phyloP scores from a whole-genome alignment of 805 yeast species.

The Cyberlindnera mrakii region DNA sequence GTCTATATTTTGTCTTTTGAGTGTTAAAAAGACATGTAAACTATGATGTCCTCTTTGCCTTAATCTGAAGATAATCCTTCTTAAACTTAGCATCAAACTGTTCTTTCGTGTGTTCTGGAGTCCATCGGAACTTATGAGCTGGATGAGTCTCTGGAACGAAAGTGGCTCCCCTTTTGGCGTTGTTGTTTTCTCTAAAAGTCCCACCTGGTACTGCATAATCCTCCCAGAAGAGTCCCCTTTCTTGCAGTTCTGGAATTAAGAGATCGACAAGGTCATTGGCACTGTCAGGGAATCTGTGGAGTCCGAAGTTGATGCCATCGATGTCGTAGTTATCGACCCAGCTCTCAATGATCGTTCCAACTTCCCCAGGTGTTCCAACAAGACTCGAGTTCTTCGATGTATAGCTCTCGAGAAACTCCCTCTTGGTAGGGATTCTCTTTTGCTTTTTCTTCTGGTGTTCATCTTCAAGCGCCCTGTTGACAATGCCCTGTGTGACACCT shows the following conservation, averaged over 20 bases:
- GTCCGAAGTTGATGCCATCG: constrained; percentile 37
- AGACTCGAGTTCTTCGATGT: constrained; percentile 14
- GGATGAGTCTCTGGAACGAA: constrained; percentile 16
- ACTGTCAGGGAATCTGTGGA: constrained; percentile 33
- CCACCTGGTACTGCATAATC: constrained; percentile 30
- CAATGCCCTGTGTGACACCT: no score
- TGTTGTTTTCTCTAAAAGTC: constrained; percentile 29
- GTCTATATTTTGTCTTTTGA: no score
- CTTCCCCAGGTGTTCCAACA: constrained; percentile 30
- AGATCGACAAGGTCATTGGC: constrained; percentile 28
- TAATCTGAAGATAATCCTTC: neutral
- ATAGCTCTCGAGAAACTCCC: constrained; percentile 22
- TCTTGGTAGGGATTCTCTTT: constrained; percentile 23
- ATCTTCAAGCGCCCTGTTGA: no score
- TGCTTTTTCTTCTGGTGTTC: constrained; percentile 15
- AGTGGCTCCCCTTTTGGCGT: neutral
- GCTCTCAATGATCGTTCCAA: constrained; percentile 33
- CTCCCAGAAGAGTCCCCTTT: constrained; percentile 30
- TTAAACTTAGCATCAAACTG: constrained; percentile 20
- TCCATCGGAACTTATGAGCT: constrained; percentile 19
- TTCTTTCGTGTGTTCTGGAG: constrained; percentile 17
- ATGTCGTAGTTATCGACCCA: constrained; percentile 35
- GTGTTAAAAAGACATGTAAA: no score
- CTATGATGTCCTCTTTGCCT: no score
- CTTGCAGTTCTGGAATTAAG: constrained; percentile 30